Conservation (phyloP, 2,329 filamentous ascomycete species). For the Lithohypha guttulata region DNA sequence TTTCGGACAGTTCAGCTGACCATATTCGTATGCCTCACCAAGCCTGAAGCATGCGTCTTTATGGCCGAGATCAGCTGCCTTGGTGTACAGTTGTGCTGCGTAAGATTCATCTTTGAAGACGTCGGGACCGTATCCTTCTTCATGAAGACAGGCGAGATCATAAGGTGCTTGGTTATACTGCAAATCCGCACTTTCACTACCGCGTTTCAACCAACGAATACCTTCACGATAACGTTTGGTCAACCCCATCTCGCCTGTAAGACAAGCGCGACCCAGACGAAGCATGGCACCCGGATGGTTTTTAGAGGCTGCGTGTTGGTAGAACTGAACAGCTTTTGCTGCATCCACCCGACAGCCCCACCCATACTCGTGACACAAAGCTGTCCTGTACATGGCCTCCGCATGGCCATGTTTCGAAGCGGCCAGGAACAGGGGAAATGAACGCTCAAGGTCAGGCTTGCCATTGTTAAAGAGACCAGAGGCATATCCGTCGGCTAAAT, state of each 20-base stretch:
- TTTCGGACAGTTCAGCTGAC: slow-evolving; percentile 71
- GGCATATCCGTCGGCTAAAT: slow-evolving; percentile 85
- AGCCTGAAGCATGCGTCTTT: slow-evolving; percentile 75
- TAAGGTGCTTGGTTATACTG: slow-evolving; percentile 93
- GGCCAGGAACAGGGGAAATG: slow-evolving; percentile 83
- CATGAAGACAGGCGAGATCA: slow-evolving; percentile 77
- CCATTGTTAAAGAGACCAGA: slow-evolving; percentile 93
- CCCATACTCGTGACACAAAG: slow-evolving; percentile 93
- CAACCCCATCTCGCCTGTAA: slow-evolving; percentile 76
- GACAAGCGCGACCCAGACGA: slow-evolving; percentile 77
- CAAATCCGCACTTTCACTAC: slow-evolving; percentile 73
- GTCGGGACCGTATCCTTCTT: slow-evolving; percentile 87
- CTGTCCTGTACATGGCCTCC: slow-evolving; percentile 87
- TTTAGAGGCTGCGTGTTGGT: slow-evolving; percentile 81
- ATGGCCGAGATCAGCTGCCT: slow-evolving; percentile 85
- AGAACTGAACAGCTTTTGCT: slow-evolving; percentile 85
- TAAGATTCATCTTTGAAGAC: slow-evolving; percentile 85
- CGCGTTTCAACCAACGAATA: slow-evolving; percentile 91
- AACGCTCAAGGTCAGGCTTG: slow-evolving; percentile 80
- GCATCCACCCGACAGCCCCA: slow-evolving; percentile 90
- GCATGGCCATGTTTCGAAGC: slow-evolving; percentile 96
- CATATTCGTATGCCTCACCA: slow-evolving; percentile 96
- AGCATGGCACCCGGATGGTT: slow-evolving; percentile 93
- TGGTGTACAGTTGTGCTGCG: slow-evolving; percentile 85
- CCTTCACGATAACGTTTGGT: slow-evolving; percentile 80